These are phyloP conservation scores for Obelidium mucronatum DNA, from an alignment of 192 early-diverging fungal species.

Conservation along the genomic window DNA sequence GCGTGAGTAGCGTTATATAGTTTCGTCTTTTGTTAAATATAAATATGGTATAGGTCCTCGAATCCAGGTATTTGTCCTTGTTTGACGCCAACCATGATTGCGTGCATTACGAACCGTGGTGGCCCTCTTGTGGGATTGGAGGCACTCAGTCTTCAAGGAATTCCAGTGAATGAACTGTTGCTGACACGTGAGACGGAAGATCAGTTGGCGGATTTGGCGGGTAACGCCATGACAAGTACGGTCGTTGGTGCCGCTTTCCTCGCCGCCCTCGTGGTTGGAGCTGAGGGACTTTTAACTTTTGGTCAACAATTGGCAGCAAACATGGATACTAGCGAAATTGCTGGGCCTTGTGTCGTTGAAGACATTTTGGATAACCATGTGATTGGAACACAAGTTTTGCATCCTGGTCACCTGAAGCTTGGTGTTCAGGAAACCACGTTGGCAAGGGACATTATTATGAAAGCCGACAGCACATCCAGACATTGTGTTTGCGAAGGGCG, in stretches of 20 bases:
- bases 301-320: not conserved
- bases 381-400: conserved; percentile 31
- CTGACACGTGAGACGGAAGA: conserved; percentile 53
- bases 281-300: not conserved
- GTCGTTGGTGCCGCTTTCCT: conserved; percentile 54
- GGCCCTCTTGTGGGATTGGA: conserved; percentile 54
- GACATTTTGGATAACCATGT: conserved; percentile 10
- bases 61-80: conserved; percentile 47
- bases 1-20: too few species aligned
- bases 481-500: conserved; percentile 56
- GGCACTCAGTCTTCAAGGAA: conserved; percentile 52
- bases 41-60: not conserved
- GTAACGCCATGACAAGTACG: conserved; percentile 59
- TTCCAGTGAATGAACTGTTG: conserved; percentile 50
- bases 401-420: conserved; percentile 30
- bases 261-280: conserved; percentile 42
- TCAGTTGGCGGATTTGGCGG: conserved; percentile 54
- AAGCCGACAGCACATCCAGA: conserved; percentile 34
- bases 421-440: not conserved
- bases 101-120: conserved; percentile 54
- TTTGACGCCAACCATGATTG: conserved; percentile 53
- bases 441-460: conserved; percentile 22
- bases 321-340: not conserved
- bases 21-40: too few species aligned
- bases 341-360: not conserved